Evolutionary conservation across 805 yeast species (phyloP).

Genomic region (Maudiozyma pseudohumilis): DNA sequence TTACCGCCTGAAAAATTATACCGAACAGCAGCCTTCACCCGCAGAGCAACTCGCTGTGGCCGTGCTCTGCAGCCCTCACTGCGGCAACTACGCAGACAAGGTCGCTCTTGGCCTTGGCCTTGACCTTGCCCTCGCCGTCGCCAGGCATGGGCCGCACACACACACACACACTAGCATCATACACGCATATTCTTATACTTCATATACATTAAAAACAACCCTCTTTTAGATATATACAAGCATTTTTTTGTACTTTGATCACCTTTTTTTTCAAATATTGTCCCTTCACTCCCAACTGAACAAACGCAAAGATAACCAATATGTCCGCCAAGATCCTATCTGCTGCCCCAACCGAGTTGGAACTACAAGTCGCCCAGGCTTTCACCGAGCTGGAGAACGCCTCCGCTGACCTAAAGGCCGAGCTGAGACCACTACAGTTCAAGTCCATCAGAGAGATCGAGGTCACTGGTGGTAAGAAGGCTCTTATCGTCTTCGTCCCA

Average conservation of each 20-base stretch:
- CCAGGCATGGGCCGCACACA: neutral
- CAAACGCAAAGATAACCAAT: neutral
- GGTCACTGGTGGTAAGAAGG: constrained; percentile 97
- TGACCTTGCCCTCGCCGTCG: too few species aligned
- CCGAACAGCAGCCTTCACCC: too few species aligned
- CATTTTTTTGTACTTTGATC: neutral
- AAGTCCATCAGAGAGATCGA: constrained; percentile 96
- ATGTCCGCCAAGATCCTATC: constrained; percentile 71
- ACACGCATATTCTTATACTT: neutral
- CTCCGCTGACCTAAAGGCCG: constrained; percentile 94
- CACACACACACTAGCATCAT: too few species aligned
- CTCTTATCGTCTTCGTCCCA: constrained; percentile 96
- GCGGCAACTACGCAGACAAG: too few species aligned
- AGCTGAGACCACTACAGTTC: constrained; percentile 96
- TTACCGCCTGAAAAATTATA: too few species aligned
- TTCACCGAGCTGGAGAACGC: constrained; percentile 87
- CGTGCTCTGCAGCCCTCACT: too few species aligned
- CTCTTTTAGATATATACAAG: too few species aligned
- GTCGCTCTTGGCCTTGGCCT: too few species aligned
- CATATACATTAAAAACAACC: neutral
- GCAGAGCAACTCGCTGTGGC: too few species aligned
- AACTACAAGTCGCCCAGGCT: constrained; percentile 98
- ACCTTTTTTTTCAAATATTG: too few species aligned
- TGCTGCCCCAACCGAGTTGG: constrained; percentile 95
- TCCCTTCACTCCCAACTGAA: neutral